phyloP scores from a whole-genome alignment of 1,139 yeast species.

The Lodderomyces margitis region DNA sequence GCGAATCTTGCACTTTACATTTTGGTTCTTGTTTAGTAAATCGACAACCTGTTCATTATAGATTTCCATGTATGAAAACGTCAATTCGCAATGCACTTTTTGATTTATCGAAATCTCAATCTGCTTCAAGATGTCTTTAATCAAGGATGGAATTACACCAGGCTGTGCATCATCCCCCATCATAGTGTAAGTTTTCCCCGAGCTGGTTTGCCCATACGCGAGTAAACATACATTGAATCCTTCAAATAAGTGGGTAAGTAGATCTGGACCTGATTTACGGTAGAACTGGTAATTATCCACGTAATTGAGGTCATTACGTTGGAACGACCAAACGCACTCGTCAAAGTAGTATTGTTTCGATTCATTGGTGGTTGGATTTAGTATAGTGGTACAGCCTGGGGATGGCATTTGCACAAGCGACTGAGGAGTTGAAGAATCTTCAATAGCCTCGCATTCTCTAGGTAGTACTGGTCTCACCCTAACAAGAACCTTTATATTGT shows the following conservation, averaged over 20 bases:
- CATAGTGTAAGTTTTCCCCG: constrained; percentile 74
- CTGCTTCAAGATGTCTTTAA: constrained; percentile 50
- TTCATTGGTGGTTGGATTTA: constrained; percentile 22
- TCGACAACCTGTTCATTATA: constrained; percentile 73
- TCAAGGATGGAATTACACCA: constrained; percentile 62
- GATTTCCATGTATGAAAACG: constrained; percentile 65
- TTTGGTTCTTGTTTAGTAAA: constrained; percentile 30
- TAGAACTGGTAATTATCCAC: constrained; percentile 53
- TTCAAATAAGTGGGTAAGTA: constrained; percentile 59
- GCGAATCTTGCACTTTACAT: constrained; percentile 46
- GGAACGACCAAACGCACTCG: constrained; percentile 58
- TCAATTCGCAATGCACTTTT: constrained; percentile 51
- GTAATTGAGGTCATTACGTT: constrained; percentile 31
- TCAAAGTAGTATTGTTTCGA: constrained; percentile 50
- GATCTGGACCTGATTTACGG: constrained; percentile 51
- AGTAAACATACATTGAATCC: constrained; percentile 75
- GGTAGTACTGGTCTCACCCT: constrained; percentile 45
- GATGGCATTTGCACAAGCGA: constrained; percentile 34
- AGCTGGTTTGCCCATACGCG: constrained; percentile 79
- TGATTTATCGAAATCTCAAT: constrained; percentile 39
- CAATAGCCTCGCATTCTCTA: constrained; percentile 24
- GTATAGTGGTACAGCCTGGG: constrained; percentile 20
- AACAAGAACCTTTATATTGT: constrained; percentile 43
- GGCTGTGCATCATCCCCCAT: constrained; percentile 52
- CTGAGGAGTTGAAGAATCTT: constrained; percentile 6